Conservation (phyloP, 2,329 filamentous ascomycete genomes). For the Clarireedia homoeocarpa region DNA sequence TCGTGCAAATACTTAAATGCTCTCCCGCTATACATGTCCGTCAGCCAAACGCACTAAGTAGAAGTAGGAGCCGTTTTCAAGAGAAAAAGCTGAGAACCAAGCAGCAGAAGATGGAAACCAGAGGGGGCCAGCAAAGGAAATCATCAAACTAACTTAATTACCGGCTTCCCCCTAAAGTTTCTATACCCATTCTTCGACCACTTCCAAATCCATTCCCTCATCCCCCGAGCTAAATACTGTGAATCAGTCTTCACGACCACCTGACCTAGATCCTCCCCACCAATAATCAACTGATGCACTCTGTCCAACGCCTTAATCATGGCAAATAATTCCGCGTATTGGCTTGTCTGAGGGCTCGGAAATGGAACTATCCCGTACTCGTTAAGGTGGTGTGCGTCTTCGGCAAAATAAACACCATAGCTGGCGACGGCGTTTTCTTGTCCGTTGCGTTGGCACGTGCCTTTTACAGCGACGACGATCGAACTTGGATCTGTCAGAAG, state of each 20-base stretch:
- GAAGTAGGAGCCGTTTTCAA: neutral
- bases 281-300: constrained; percentile 12
- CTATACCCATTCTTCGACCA: constrained; percentile 9
- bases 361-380: constrained; percentile 7
- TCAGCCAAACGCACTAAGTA: neutral
- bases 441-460: neutral
- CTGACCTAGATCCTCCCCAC: constrained; percentile 9
- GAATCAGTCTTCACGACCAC: constrained; percentile 15
- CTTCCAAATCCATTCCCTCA: constrained; percentile 13
- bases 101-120: neutral
- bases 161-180: neutral
- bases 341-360: constrained; percentile 7
- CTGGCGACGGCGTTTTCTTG: neutral
- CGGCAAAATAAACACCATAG: neutral
- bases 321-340: constrained; percentile 12
- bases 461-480: neutral
- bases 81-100: neutral
- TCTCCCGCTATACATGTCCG: neutral
- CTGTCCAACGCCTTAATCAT: constrained; percentile 10
- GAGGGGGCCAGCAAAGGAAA: neutral
- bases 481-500: neutral
- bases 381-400: neutral
- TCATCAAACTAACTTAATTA: neutral
- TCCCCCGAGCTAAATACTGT: constrained; percentile 6
- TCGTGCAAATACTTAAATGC: neutral